Percentiles rank a stretch among this genome's conserved stretches.
Evolutionary conservation across 2,329 filamentous ascomycete species (phyloP).

Genomic region (Penicillium capsulatum): DNA sequence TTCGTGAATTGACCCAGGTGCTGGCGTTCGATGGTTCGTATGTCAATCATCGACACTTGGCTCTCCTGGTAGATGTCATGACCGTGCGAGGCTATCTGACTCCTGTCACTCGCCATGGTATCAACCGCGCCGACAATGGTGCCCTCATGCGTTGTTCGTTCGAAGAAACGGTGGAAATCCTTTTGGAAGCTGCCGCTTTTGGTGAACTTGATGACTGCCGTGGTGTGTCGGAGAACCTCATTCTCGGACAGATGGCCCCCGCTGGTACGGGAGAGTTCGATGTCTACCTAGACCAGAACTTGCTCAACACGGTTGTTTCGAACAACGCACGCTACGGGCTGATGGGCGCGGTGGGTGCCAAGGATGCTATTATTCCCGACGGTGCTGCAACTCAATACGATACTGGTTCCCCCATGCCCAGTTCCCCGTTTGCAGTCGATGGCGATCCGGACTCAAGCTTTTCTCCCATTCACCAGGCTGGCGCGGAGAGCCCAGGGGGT

Average conservation of each 20-base stretch:
- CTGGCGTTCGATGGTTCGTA: conserved; percentile 98
- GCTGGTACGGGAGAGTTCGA: conserved; percentile 97
- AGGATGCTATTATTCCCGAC: conserved; percentile 65
- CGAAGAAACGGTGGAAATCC: conserved; percentile 97
- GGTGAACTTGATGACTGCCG: conserved; percentile 97
- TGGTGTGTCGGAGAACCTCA: conserved; percentile 97
- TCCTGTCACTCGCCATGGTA: conserved; percentile 95
- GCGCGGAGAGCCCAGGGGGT: conserved; percentile 55
- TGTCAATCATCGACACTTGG: conserved; percentile 97
- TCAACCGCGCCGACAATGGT: conserved; percentile 96
- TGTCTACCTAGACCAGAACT: conserved; percentile 84
- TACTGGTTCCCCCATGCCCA: conserved; percentile 59
- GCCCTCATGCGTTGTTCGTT: conserved; percentile 99
- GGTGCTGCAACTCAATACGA: conserved; percentile 95
- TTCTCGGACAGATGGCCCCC: conserved; percentile 93
- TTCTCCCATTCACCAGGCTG: conserved; percentile 71
- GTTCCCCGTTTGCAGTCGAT: conserved; percentile 60
- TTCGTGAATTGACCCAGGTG: conserved; percentile 85
- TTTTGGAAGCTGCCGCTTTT: conserved; percentile 88
- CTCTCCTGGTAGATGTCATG: conserved; percentile 95
- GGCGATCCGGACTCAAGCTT: conserved; percentile 59
- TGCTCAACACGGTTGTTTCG: conserved; percentile 91
- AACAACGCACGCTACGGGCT: conserved; percentile 84
- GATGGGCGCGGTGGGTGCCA: conserved; percentile 72
- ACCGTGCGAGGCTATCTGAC: conserved; percentile 90